Base-by-base conservation (phyloP, 1,139 yeast genomes). In the Kodamaea alishanica region DNA sequence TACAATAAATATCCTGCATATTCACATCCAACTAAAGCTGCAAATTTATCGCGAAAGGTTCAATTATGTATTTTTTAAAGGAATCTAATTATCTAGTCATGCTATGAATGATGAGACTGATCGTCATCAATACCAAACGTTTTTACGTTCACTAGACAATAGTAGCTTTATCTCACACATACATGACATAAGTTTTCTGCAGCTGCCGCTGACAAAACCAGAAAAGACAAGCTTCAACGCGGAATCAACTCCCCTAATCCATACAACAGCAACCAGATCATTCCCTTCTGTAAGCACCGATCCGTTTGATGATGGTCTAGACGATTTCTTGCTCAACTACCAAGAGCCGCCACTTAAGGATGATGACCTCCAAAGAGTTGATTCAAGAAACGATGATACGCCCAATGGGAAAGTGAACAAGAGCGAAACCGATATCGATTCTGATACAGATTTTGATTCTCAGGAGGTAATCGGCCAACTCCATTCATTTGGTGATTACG, bases 401-500 rank as follows among this genome's bases (percentile, higher is more conserved):
- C 26, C 29, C n/a, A 32, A n/a, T n/a, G n/a, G n/a, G n/a, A n/a
- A 31, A 6, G 36, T 27, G 24, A 35, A 33, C 12, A 24, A 29
- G n/a, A 33, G 31, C 6, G 32, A n/a, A 8, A 38, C 22, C 6
- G 26, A 12, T 8, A 15, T 10, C 8, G 10, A 22, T 6, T 11
- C 29, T 7, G 29, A 32, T 6, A 27, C 12, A 8, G 28, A 32
- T 24, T 28, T 8, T 8, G 10, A 22, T 5, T 15, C 31, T 8
- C 28, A 35, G 5, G 38, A 48, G 10, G 55, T 32, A 1, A 36
- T 67, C 20, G 72, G 69, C 1, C 67, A 66, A 8, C 51, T 50
- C 6, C 76, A 75, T 40, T 67, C 63, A n/a, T 86, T 84, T 65
- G 89, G 87, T 5, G 90, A 80, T 46, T 85, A 78, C 55, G 78